phyloP scores from a whole-genome alignment of 306 rosid genomes.

The Fragaria iinumae region DNA sequence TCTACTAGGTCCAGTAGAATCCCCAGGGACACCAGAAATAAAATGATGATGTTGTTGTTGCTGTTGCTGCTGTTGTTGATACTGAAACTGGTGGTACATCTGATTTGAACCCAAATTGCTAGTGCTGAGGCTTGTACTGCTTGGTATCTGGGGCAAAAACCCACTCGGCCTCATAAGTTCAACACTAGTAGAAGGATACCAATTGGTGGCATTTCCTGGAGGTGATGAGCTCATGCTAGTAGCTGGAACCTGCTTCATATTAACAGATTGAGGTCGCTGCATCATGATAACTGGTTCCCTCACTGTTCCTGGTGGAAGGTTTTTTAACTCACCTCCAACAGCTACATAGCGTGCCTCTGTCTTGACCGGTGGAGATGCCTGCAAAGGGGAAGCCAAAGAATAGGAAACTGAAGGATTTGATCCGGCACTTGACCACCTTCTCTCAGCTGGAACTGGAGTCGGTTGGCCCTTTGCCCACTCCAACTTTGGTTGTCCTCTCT shows the following conservation, averaged over 20 bases:
- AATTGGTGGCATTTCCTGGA: slow-evolving; percentile 55
- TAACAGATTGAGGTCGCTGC: slow-evolving; percentile 79
- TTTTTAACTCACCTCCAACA: slow-evolving; percentile 59
- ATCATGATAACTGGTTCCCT: slow-evolving; percentile 75
- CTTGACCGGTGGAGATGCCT: slow-evolving; percentile 57
- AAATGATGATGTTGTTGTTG: slow-evolving; percentile 48
- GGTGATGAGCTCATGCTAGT: slow-evolving; percentile 75
- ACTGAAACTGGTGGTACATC: slow-evolving; percentile 73
- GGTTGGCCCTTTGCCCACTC: slow-evolving; percentile 81
- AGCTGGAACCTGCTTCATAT: slow-evolving; percentile 57
- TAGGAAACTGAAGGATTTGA: slow-evolving; percentile 61
- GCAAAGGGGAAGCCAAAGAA: slow-evolving; percentile 64
- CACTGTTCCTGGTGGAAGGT: slow-evolving; percentile 57
- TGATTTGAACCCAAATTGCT: slow-evolving; percentile 60
- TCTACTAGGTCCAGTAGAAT: slow-evolving; percentile 49
- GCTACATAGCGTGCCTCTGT: slow-evolving; percentile 57
- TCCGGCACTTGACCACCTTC: slow-evolving; percentile 64
- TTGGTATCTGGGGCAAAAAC: slow-evolving; percentile 60
- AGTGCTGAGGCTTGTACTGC: slow-evolving; percentile 51
- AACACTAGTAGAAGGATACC: slow-evolving; percentile 61
- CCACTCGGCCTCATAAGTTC: slow-evolving; percentile 62
- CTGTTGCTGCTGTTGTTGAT: slow-evolving; percentile 64
- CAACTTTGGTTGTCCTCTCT: slow-evolving; percentile 64
- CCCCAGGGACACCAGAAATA: slow-evolving; percentile 52
- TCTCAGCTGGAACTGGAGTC: slow-evolving; percentile 49